Evolutionary conservation across 495 filamentous ascomycete species (phyloP).

Genomic region (Xylaria intraflava): DNA sequence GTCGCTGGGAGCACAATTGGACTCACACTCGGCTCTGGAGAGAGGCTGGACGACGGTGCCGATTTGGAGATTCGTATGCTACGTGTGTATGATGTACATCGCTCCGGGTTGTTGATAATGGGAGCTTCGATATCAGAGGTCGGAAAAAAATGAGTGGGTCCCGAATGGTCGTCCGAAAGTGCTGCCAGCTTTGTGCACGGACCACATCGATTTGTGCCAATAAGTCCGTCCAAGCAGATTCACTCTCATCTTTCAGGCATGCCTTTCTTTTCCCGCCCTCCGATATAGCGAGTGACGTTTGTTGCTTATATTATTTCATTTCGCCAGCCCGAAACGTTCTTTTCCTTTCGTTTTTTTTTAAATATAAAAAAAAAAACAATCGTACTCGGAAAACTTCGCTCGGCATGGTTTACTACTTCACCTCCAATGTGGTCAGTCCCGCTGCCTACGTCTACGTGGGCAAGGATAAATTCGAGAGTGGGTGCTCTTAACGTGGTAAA

Average conservation of each 20-base stretch:
- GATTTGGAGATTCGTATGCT: background rate
- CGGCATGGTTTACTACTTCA: slow-evolving; percentile 93
- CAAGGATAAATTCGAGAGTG: slow-evolving; percentile 99
- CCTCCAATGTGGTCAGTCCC: slow-evolving; percentile 60
- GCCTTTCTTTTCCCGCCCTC: too few relatives aligned
- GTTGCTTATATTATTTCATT: too few relatives aligned
- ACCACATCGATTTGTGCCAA: background rate
- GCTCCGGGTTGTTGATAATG: background rate
- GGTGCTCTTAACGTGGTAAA: slow-evolving; percentile 22
- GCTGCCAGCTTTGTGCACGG: background rate
- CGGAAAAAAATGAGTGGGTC: slow-evolving; percentile 23
- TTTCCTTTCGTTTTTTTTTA: background rate
- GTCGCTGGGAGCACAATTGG: slow-evolving; percentile 26
- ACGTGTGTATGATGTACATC: background rate
- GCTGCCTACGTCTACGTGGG: slow-evolving; percentile 91
- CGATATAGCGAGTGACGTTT: too few relatives aligned
- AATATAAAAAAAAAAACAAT: background rate
- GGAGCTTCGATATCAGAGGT: slow-evolving; percentile 14
- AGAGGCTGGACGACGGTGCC: background rate
- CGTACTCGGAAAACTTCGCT: background rate
- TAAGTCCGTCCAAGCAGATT: background rate
- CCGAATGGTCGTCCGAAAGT: background rate
- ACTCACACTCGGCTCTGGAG: background rate
- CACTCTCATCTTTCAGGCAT: background rate
- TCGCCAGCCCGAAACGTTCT: too few relatives aligned